Conservation (phyloP, 768 basidiomycete species). For the Leccinum aurantiacum region DNA sequence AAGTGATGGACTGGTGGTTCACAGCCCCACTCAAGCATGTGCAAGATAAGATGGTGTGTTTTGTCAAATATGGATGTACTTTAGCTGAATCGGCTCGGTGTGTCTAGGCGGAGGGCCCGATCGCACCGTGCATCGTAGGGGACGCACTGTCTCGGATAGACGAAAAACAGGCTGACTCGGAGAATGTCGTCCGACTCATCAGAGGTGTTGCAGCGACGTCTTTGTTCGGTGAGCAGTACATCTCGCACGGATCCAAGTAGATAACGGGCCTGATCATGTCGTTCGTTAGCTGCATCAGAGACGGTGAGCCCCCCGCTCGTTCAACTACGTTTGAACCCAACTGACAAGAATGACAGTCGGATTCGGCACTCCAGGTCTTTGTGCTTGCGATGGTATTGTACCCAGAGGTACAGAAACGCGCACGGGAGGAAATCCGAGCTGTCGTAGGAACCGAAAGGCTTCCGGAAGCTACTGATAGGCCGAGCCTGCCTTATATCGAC, state of each 20-base stretch:
- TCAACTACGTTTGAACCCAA: not conserved
- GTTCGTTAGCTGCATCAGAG: constrained; percentile 7
- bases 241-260: not conserved
- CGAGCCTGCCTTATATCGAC: not conserved
- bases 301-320: not conserved
- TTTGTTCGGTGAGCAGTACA: constrained; percentile 3
- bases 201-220: constrained; percentile 9
- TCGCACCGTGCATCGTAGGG: constrained; percentile 7
- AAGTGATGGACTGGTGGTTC: constrained; percentile 8
- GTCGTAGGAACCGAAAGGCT: constrained; percentile 10
- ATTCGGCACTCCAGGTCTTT: constrained; percentile 1
- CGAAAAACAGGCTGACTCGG: not conserved
- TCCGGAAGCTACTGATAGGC: not conserved
- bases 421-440: constrained; percentile 7
- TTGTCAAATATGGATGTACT: not conserved
- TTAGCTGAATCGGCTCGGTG: not conserved
- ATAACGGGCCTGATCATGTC: not conserved
- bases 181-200: not conserved
- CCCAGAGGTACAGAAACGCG: constrained; percentile 10
- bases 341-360: constrained; percentile 4
- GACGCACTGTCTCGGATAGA: constrained; percentile 4
- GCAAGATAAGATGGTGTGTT: constrained; percentile 3
- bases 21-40: not conserved
- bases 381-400: constrained; percentile 10
- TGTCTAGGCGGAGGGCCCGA: not conserved